A percentile compares a stretch with the other conserved stretches of the same genome.
phyloP scores from a whole-genome alignment of 441 rosid species.

The Gossypium schwendimanii region DNA sequence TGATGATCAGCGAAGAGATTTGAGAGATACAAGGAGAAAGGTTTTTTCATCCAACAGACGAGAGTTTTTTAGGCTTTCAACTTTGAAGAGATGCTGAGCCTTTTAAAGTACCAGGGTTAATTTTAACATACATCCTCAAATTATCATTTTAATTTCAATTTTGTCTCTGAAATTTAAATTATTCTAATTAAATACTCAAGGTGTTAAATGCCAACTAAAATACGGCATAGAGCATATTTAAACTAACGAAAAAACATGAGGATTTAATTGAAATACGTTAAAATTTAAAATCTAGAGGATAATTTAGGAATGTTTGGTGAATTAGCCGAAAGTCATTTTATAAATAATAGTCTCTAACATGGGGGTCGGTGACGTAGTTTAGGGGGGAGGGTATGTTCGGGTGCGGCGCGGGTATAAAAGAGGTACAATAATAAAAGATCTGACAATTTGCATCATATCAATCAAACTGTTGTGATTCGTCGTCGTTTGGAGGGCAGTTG shows the following conservation, averaged over 20 bases:
- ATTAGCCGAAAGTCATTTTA: too few species aligned
- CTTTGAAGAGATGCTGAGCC: conserved; percentile 22
- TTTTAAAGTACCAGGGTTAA: too few species aligned
- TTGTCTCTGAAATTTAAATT: too few species aligned
- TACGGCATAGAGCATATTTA: too few species aligned
- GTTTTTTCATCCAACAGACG: conserved; percentile 6
- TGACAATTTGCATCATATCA: not conserved
- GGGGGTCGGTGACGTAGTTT: not conserved
- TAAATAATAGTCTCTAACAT: not conserved
- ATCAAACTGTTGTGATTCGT: not conserved
- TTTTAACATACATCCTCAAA: not conserved
- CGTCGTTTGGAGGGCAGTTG: conserved; percentile 2
- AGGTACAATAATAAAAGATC: not conserved
- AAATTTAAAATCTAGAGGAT: too few species aligned
- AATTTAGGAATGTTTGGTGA: too few species aligned
- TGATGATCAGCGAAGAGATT: conserved; percentile 2
- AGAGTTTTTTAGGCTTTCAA: conserved; percentile 8
- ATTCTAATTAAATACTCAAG: too few species aligned
- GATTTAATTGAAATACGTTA: too few species aligned
- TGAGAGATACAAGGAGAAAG: conserved; percentile 16
- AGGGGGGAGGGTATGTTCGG: not conserved
- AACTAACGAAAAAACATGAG: too few species aligned
- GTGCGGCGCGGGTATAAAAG: not conserved
- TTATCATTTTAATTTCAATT: too few species aligned
- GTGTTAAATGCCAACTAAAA: too few species aligned